phyloP scores from a whole-genome alignment of 1,284 basidiomycete genomes.

The Sanghuangporus weigelae region DNA sequence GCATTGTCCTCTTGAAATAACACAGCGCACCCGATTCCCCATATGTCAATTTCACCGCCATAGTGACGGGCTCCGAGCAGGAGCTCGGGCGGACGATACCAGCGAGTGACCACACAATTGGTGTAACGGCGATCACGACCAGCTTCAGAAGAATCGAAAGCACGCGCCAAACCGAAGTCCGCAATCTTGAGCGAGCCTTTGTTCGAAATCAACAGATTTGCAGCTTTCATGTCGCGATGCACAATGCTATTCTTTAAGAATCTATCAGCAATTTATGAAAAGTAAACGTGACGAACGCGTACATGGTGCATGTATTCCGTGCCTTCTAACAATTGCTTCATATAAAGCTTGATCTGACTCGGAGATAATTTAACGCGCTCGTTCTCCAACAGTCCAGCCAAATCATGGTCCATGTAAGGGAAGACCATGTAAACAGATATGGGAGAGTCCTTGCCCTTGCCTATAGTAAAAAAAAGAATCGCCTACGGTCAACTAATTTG shows the following conservation, averaged over 20 bases:
- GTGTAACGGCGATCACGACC: slow-evolving; percentile 76
- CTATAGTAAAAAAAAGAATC: slow-evolving; percentile 28
- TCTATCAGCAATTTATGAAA: slow-evolving; percentile 11
- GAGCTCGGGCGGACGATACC: slow-evolving; percentile 97
- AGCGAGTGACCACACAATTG: slow-evolving; percentile 97
- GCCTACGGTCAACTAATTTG: background rate
- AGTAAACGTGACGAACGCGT: slow-evolving; percentile 24
- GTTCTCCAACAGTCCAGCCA: slow-evolving; percentile 92
- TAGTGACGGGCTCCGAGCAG: slow-evolving; percentile 87
- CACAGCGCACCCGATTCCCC: slow-evolving; percentile 85
- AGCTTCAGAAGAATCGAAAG: slow-evolving; percentile 52
- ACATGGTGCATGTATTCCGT: slow-evolving; percentile 94
- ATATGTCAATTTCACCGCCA: slow-evolving; percentile 93
- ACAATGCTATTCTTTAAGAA: slow-evolving; percentile 80
- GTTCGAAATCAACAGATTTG: slow-evolving; percentile 93
- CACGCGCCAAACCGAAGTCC: slow-evolving; percentile 93
- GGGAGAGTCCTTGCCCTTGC: slow-evolving; percentile 55
- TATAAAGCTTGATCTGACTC: slow-evolving; percentile 92
- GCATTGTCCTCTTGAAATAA: slow-evolving; percentile 7
- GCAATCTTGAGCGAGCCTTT: slow-evolving; percentile 82
- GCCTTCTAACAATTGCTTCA: slow-evolving; percentile 92
- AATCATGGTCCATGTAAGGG: slow-evolving; percentile 99
- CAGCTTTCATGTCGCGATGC: slow-evolving; percentile 98
- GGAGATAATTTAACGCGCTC: slow-evolving; percentile 75
- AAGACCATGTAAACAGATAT: slow-evolving; percentile 98